phyloP scores from a whole-genome alignment of 1,284 basidiomycete species.

The Fomitopsis palustris region DNA sequence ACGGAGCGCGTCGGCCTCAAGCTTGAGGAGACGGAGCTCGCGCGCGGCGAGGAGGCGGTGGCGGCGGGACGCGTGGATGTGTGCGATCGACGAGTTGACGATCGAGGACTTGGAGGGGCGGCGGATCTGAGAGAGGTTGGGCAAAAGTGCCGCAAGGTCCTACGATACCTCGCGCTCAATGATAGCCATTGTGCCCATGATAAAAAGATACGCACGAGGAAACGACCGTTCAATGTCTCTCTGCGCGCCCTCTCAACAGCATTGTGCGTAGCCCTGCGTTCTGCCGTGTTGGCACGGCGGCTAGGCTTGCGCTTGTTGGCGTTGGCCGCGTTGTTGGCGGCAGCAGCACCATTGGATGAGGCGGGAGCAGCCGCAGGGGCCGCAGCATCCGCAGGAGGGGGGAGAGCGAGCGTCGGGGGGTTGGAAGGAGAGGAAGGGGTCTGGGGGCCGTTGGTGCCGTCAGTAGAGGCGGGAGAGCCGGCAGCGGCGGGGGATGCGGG shows the following conservation, averaged over 20 bases:
- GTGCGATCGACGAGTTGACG: conserved; percentile 87
- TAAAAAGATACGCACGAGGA: conserved; percentile 51
- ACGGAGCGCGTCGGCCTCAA: conserved; percentile 77
- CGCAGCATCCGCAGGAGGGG: conserved; percentile 25
- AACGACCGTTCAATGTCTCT: conserved; percentile 88
- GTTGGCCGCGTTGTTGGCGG: conserved; percentile 11
- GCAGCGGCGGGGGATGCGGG: conserved; percentile 40
- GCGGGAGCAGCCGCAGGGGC: conserved; percentile 18
- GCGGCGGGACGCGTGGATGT: conserved; percentile 78
- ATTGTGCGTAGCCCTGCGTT: conserved; percentile 91
- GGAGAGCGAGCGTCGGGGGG: conserved; percentile 34
- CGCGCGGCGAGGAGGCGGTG: conserved; percentile 76
- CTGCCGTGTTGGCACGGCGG: conserved; percentile 87
- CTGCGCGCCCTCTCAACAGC: conserved; percentile 90
- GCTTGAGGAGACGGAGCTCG: conserved; percentile 71
- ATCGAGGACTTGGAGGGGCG: conserved; percentile 93
- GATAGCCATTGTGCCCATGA: neutral
- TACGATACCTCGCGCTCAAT: conserved; percentile 25
- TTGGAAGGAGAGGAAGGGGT: conserved; percentile 47
- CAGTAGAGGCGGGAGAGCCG: conserved; percentile 41
- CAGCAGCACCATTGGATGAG: conserved; percentile 19
- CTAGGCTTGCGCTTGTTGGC: conserved; percentile 69
- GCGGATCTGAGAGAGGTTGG: conserved; percentile 85
- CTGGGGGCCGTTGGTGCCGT: conserved; percentile 43
- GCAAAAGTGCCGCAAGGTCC: conserved; percentile 87